Evolutionary conservation across 139 green algal species (phyloP), one percentile per base, ranked within the genome.

Genomic region (Zygnema cylindricum): DNA sequence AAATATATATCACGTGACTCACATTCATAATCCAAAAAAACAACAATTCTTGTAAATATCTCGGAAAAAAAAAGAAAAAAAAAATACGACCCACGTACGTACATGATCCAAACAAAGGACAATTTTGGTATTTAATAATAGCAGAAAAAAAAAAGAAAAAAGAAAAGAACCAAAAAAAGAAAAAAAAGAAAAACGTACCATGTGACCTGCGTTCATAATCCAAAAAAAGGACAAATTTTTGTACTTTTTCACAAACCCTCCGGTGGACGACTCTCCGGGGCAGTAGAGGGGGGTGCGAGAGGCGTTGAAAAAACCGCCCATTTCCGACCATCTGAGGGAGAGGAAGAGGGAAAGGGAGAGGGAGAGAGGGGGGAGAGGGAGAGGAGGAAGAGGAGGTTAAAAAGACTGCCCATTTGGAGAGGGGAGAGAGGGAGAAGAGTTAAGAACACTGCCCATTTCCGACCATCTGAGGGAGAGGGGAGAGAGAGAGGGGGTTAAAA

Each of bases 21-120:
- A 43, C 81, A 23, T 86, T 86, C 81, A 86, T 79, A 2, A 86
- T 40, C 81, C 81, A 86, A 43, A 63, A 86, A 43, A 86, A 86
- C 2, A 43, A 38, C 7, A 86, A 43, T 41, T 86, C 42, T 41
- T 2, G 33, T 16, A 23, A 16, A 3, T 11, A 11, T 7, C 79
- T 86, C 41, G 36, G 32, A 23, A 86, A 86, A 40, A 21, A 81
- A 81, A 21, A 22, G 21, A 54, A 81, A 43, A 43, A 69, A 21
- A 81, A 54, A 43, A 81, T 16, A 81, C 73, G 43, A 21, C 16
- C 22, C 16, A 81, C 73, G 22, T 81, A 40, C 57, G 30, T 73
- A 81, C 30, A 35, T n/a, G n/a, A n/a, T 73, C 30, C 30, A n/a
- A 73, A 73, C 30, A n/a, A 73, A 73, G 57, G 30, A n/a, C 30